Evolutionary conservation across 1,284 basidiomycete species (phyloP), one percentile per base, ranked within the genome.

Genomic region (Chiua sp.): DNA sequence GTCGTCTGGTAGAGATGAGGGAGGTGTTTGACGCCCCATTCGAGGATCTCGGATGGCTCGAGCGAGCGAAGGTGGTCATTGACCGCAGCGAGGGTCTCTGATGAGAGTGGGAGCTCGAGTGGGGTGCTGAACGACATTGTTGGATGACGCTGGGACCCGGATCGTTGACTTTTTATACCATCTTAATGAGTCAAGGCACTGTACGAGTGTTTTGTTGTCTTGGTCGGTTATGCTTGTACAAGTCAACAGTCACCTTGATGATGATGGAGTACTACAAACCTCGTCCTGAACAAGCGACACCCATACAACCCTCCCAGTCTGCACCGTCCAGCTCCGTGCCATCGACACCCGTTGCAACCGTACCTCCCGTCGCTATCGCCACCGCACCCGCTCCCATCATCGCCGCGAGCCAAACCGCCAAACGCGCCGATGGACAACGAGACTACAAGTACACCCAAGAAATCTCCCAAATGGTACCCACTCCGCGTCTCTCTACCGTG

Each of bases 1-100:
- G 96, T 98, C 5, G 95, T 97, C 75, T 98, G 95, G 76, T 88
- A 90, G 26, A 98, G 80, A 22, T 80, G 79, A 0, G 91, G 90
- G n/a, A 98, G 79, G 68, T 93, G 83, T 58, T 87, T 83, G 51
- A 94, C 73, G 0, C 90, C 93, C 96, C 96, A 98, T 69, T 75
- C 71, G 51, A 98, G 83, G 62, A 97, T 93, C 63, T 94, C 84
- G 70, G 93, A 88, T 0, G 96, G 93, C 0, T 72, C 70, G 64
- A 93, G 86, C 15, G 81, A 73, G 51, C 82, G 81, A 12, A 98
- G 87, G 70, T 92, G 78, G 16, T 79, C 80, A 74, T 98, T 98
- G 79, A 94, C 87, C 42, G 78, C 73, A 37, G 79, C 80, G 57
- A 97, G 82, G 61, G 88, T 78, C 57, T 87, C 86, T 52, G 79